Evolutionary conservation across 75 land plant genomes (phyloP), one percentile per base, ranked within the genome.

Genomic region (Cupressus sempervirens): DNA sequence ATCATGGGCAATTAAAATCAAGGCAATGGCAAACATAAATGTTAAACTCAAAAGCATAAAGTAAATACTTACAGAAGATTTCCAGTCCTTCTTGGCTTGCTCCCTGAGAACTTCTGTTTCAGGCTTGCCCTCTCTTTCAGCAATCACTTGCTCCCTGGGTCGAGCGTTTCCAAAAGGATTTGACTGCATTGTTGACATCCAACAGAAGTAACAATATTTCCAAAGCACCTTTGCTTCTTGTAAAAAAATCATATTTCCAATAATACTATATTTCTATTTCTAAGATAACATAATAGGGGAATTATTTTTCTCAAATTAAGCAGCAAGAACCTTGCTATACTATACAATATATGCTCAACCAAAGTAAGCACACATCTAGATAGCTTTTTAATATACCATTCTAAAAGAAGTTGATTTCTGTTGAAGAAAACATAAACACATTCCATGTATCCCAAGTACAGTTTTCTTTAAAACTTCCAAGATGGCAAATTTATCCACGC

Each of bases 1-100:
- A 73, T 73, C 34, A 73, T 34, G 38, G 34, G 14, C 16, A 32
- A 34, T 73, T 73, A 73, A 38, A 34, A 73, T 73, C 36, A 73
- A 34, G 32, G 36, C 36, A 73, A 73, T 34, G 34, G 29, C 38
- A 73, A 32, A 26, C 1, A 3, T 34, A 73, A 73, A 14, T 34
- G 36, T 73, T 34, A 72, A 34, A 32, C 14, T 73, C 34, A 8
- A 3, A 14, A 2, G 38, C 38, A 73, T 34, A 34, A 34, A 73
- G 36, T 73, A 34, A 10, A 73, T 9, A 34, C 76, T 84, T 68
- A 89, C 90, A 50, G 76, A 86, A 7, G 86, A 35, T 70, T 88
- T 87, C 90, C 90, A 89, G 85, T 89, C 90, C 52, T 88, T 89
- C 12, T 85, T 76, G 29, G 89, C 90, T 85, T 89, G 90, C 81